Percentiles rank a stretch among this genome's conserved stretches.
Evolutionary conservation across 495 filamentous ascomycete species (phyloP).

Genomic region (Aeminium ludgeri): DNA sequence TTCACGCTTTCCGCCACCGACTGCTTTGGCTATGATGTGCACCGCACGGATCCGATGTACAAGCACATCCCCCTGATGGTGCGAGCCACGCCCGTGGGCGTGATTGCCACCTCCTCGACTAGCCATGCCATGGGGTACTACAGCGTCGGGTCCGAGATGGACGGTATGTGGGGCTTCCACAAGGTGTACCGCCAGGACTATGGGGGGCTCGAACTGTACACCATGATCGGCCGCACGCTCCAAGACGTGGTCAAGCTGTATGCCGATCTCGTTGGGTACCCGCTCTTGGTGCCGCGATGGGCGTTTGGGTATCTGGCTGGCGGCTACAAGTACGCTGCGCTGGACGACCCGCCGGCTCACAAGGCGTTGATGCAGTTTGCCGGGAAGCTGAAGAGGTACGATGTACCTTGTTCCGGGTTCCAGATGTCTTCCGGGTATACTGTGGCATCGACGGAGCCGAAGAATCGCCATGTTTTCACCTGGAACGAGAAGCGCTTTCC

Average conservation of each 20-base stretch:
- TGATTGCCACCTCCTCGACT: conserved; percentile 49
- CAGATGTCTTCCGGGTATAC: conserved; percentile 60
- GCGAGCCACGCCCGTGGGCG: conserved; percentile 41
- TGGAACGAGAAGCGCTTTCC: conserved; percentile 54
- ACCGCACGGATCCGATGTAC: conserved; percentile 54
- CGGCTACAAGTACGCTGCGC: conserved; percentile 52
- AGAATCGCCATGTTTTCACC: conserved; percentile 53
- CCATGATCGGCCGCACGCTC: conserved; percentile 47
- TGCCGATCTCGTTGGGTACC: conserved; percentile 48
- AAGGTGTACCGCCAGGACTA: conserved; percentile 55
- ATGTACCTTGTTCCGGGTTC: conserved; percentile 54
- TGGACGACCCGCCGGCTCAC: conserved; percentile 41
- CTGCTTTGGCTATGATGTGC: conserved; percentile 52
- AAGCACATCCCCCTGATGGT: conserved; percentile 56
- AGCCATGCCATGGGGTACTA: conserved; percentile 45
- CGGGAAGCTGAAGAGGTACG: conserved; percentile 39
- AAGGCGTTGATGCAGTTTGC: conserved; percentile 43
- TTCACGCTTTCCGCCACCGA: conserved; percentile 52
- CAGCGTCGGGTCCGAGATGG: conserved; percentile 51
- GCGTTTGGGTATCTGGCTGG: conserved; percentile 53
- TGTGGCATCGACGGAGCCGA: conserved; percentile 45
- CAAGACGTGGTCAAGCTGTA: conserved; percentile 46
- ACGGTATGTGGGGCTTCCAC: conserved; percentile 52
- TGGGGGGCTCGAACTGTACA: conserved; percentile 53
- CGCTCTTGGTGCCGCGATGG: conserved; percentile 46